Evolutionary conservation across 257 asterid genomes (phyloP).

Genomic region (Ballota nigra): DNA sequence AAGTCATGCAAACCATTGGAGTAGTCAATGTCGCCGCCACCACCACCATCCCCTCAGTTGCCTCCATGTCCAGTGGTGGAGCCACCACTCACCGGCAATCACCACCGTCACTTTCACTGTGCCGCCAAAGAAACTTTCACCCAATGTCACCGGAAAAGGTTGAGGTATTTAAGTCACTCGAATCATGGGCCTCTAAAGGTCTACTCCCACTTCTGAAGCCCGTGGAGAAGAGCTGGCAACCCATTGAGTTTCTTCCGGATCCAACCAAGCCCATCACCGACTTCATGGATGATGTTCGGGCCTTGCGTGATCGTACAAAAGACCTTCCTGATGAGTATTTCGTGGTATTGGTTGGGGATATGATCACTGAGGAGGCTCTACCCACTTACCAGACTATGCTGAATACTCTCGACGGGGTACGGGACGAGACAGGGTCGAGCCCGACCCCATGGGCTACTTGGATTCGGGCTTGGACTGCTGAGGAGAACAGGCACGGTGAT

Average conservation of each 20-base stretch:
- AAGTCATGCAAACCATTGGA: constrained; percentile 20
- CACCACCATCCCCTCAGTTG: neutral
- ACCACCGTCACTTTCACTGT: neutral
- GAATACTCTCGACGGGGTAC: constrained; percentile 25
- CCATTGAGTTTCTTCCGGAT: constrained; percentile 37
- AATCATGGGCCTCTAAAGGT: constrained; percentile 31
- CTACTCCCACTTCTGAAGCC: constrained; percentile 32
- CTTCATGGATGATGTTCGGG: constrained; percentile 27
- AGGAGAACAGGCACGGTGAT: constrained; percentile 44
- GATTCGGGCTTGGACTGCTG: constrained; percentile 45
- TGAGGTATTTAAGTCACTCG: constrained; percentile 36
- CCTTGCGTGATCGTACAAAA: constrained; percentile 24
- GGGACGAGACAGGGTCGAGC: constrained; percentile 35
- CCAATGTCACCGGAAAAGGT: constrained; percentile 33
- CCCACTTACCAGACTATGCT: constrained; percentile 29
- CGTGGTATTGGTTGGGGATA: constrained; percentile 42
- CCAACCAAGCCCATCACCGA: constrained; percentile 4
- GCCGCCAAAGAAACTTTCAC: constrained; percentile 18
- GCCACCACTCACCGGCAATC: constrained; percentile 5
- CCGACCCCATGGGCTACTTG: constrained; percentile 42
- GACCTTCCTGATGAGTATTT: constrained; percentile 36
- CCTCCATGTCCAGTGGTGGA: neutral
- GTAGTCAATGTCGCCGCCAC: neutral
- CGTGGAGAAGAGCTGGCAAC: constrained; percentile 41
- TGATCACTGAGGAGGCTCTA: constrained; percentile 3